Conservation (phyloP, 106 monocot genomes). For the Platanthera zijinensis region DNA sequence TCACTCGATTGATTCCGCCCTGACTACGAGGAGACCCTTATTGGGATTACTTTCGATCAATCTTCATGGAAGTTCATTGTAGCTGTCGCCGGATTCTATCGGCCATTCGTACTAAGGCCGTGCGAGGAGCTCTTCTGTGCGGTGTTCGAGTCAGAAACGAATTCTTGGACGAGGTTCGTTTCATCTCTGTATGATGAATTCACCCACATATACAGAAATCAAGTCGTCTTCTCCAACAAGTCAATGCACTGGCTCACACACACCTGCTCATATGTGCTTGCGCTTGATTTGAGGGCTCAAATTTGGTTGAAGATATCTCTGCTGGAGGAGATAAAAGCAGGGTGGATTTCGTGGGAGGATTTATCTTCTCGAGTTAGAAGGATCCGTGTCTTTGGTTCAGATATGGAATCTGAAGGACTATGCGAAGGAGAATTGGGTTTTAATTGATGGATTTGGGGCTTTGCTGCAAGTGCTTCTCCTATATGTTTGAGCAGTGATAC, state of each 20-base stretch:
- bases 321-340: slow-evolving; percentile 41
- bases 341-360: slow-evolving; percentile 15
- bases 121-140: slow-evolving; percentile 34
- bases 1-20: slow-evolving; percentile 50
- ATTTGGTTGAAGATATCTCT: slow-evolving; percentile 48
- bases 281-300: slow-evolving; percentile 24
- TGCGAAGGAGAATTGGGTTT: slow-evolving; percentile 34
- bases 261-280: slow-evolving; percentile 33
- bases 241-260: slow-evolving; percentile 55
- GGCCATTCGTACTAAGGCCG: slow-evolving; percentile 41
- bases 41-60: slow-evolving; percentile 33
- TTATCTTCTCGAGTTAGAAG: slow-evolving; percentile 55
- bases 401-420: slow-evolving; percentile 53
- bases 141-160: slow-evolving; percentile 43
- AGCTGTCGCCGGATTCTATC: slow-evolving; percentile 48
- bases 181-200: slow-evolving; percentile 39
- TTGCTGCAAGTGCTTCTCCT: slow-evolving; percentile 42
- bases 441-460: slow-evolving; percentile 40
- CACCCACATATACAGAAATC: slow-evolving; percentile 58
- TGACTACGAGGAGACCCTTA: slow-evolving; percentile 50
- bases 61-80: slow-evolving; percentile 22
- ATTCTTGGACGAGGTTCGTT: slow-evolving; percentile 41
- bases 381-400: slow-evolving; percentile 42
- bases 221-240: slow-evolving; percentile 35
- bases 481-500: slow-evolving; percentile 34